Base-by-base conservation (phyloP, 2,329 filamentous ascomycete species). In the Byssoonygena ceratinophila region DNA sequence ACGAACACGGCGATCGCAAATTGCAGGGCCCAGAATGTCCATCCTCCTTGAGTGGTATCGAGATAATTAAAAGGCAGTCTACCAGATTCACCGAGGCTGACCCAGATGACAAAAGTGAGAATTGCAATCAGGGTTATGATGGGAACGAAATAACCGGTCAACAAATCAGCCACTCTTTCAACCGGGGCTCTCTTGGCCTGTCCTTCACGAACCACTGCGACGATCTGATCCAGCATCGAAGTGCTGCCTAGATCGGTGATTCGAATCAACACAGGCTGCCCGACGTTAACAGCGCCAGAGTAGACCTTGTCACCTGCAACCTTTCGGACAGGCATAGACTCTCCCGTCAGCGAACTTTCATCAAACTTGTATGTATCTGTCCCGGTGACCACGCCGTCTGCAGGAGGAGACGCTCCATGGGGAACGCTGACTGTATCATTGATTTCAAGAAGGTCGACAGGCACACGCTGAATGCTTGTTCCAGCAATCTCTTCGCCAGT, bases 1-100 rank as follows among this genome's bases (percentile, higher is more conserved):
- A 94, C 86, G 59, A 94, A 92, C 11, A 92, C 87, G 5, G 87
- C 80, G 60, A 94, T 91, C 14, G 87, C 85, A 61, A 82, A 82
- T 48, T 80, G 74, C 49, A 83, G 62, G 7, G 76, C 76, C 69
- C 73, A 76, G 54, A 74, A 71, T 64, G 78, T 56, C 78, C 79
- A 67, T 51, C 67, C 61, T 41, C 68, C 71, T 70, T 79, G 64
- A 56, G 67, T 54, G 67, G 70, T 50, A 65, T 75, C 62, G 58
- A 76, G 66, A 46, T 80, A 81, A 51, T 78, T 76, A 9, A 67
- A 66, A 5, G 71, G 69, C 7, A 76, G 62, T 7, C 58, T 54
- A 2, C 71, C 72, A 1, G 71, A 72, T 36, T 66, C 59, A 1
- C 73, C 73, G 16, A 76, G 64, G 14, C 64, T 61, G 18, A 74